Percentiles rank a stretch among this genome's conserved stretches.
Conservation (phyloP, 768 basidiomycete species). For the Auriculariales sp. region DNA sequence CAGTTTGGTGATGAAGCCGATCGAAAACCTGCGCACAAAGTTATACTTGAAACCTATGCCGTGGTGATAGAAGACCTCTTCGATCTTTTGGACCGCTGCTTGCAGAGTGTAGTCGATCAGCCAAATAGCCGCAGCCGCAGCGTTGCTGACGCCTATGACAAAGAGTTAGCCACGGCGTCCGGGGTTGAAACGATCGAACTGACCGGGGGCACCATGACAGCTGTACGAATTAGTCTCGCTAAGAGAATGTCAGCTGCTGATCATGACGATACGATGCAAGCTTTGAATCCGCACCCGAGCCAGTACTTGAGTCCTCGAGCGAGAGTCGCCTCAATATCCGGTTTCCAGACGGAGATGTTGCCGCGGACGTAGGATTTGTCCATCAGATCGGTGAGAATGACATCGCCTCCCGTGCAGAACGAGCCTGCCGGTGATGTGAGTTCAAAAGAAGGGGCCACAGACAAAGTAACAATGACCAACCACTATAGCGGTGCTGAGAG, state of each 20-base stretch:
- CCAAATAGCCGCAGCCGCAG: slow-evolving; percentile 59
- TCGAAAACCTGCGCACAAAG: background rate
- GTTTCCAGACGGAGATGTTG: slow-evolving; percentile 35
- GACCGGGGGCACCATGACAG: slow-evolving; percentile 31
- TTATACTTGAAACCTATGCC: background rate
- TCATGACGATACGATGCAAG: too few relatives aligned
- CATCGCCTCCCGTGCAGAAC: slow-evolving; percentile 40
- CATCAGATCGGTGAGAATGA: slow-evolving; percentile 50
- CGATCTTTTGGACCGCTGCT: slow-evolving; percentile 33
- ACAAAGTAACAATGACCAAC: too few relatives aligned
- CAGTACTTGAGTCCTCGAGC: slow-evolving; percentile 23
- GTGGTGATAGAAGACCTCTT: slow-evolving; percentile 23
- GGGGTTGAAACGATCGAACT: too few relatives aligned
- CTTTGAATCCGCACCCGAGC: background rate
- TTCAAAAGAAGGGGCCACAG: too few relatives aligned
- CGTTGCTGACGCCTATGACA: slow-evolving; percentile 47
- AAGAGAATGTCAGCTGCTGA: slow-evolving; percentile 24
- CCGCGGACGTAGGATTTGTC: slow-evolving; percentile 40
- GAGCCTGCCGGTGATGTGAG: slow-evolving; percentile 17
- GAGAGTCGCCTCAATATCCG: slow-evolving; percentile 39
- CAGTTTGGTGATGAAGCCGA: too few relatives aligned
- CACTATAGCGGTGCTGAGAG: slow-evolving; percentile 39
- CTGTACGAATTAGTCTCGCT: slow-evolving; percentile 37
- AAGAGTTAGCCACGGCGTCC: too few relatives aligned
- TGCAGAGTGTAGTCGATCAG: slow-evolving; percentile 49